These are phyloP conservation scores for Dimargaris cristalligena DNA, from an alignment of 192 early-diverging fungal genomes.

Conservation along the genomic window DNA sequence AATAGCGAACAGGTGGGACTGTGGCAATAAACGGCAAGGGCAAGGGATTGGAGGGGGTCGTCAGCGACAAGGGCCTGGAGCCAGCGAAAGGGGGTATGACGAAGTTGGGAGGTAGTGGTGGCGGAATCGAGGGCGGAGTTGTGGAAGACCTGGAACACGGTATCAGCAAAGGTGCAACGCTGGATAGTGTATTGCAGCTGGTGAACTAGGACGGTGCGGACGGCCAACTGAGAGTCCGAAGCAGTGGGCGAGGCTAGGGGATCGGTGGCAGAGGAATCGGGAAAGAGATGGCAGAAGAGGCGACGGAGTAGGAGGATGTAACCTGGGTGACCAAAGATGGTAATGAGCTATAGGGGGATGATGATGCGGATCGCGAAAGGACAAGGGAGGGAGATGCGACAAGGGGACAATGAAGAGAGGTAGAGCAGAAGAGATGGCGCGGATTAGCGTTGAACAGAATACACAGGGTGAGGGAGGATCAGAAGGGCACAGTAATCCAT, in stretches of 20 bases:
- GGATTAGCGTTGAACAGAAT: too few species aligned
- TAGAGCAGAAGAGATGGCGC: too few species aligned
- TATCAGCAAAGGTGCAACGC: constrained; percentile 2
- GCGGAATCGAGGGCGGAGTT: not conserved
- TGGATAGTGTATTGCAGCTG: constrained; percentile 3
- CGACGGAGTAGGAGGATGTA: not conserved
- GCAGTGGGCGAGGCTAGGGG: too few species aligned
- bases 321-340: not conserved
- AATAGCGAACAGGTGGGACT: not conserved
- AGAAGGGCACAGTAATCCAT: too few species aligned
- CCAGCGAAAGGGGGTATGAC: not conserved
- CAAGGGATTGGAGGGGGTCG: constrained; percentile 9
- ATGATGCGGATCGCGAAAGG: not conserved
- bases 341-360: not conserved
- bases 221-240: not conserved
- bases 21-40: constrained; percentile 3
- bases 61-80: not conserved
- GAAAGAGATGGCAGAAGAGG: not conserved
- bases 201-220: not conserved
- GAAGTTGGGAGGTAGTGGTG: not conserved
- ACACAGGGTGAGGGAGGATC: too few species aligned
- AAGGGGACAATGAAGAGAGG: too few species aligned
- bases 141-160: not conserved
- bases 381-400: not conserved
- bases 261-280: not conserved